Percentiles rank a stretch among this genome's conserved stretches.
These are phyloP conservation scores for Trichoderma sp. DNA, from an alignment of 2,329 filamentous ascomycete species.

Conservation along the genomic window DNA sequence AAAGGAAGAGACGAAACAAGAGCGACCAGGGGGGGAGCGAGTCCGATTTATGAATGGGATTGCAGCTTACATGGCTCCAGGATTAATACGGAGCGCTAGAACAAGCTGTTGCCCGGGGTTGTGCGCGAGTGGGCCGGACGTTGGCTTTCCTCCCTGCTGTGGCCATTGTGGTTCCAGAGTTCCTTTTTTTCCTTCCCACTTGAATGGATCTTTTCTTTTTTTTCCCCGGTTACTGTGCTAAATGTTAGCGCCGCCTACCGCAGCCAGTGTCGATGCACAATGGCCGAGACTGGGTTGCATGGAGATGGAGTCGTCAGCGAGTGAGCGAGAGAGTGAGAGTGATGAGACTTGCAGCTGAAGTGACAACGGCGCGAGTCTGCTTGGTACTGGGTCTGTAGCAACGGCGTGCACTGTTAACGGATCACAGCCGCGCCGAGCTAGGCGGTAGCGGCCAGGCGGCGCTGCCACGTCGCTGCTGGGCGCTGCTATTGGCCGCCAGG, in stretches of 20 bases:
- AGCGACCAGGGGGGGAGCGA: conserved; percentile 6
- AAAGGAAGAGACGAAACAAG: conserved; percentile 1
- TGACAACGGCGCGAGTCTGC: background rate
- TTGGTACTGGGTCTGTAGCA: background rate
- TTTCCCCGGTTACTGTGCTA: background rate
- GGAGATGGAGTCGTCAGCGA: background rate
- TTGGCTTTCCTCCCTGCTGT: background rate
- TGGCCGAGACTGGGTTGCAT: background rate
- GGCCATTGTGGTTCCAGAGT: conserved; percentile 1
- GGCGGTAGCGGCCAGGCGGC: background rate
- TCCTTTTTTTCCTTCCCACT: background rate
- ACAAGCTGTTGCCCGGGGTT: conserved; percentile 4
- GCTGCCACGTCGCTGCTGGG: conserved; percentile 17
- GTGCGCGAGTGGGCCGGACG: background rate
- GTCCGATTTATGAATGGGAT: conserved; percentile 8
- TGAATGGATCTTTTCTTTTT: background rate
- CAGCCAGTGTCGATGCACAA: background rate
- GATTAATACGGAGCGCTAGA: conserved; percentile 20
- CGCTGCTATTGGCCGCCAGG: conserved; percentile 13
- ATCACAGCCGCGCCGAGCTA: conserved; percentile 17
- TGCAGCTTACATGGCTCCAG: conserved; percentile 5
- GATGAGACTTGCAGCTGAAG: background rate
- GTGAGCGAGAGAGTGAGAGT: background rate
- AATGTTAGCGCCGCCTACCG: background rate
- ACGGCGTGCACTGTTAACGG: conserved; percentile 3